Conservation (phyloP, 1,284 basidiomycete species). For the Hortiboletus rubellus region DNA sequence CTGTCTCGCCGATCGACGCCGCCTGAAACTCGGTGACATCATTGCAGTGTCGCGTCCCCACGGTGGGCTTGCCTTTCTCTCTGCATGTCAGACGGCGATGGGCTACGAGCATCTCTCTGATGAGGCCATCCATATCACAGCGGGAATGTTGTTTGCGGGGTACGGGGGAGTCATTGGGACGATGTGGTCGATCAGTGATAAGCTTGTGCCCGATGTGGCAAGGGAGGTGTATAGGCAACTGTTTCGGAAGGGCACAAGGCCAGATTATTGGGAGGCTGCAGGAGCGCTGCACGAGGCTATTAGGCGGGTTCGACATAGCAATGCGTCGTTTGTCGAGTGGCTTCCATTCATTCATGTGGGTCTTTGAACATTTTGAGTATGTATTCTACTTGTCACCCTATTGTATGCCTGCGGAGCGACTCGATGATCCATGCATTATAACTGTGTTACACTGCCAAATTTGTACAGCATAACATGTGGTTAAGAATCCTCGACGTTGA, state of each 20-base stretch:
- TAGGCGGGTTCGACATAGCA: not conserved
- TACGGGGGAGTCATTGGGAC: constrained; percentile 9
- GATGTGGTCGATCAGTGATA: constrained; percentile 17
- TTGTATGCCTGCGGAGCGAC: no score
- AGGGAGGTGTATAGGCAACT: constrained; percentile 5
- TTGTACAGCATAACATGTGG: no score
- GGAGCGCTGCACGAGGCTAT: constrained; percentile 4
- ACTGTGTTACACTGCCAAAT: no score
- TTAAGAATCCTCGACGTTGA: no score
- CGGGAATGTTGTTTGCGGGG: constrained; percentile 14
- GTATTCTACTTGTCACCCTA: no score
- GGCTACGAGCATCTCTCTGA: constrained; percentile 5
- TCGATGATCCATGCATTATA: no score
- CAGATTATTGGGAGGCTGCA: not conserved
- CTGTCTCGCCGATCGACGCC: no score
- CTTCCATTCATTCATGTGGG: constrained; percentile 13
- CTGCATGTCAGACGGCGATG: constrained; percentile 13
- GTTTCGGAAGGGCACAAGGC: not conserved
- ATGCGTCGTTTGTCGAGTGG: constrained; percentile 3
- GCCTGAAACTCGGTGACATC: no score
- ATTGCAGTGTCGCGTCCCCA: not conserved
- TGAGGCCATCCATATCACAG: constrained; percentile 7
- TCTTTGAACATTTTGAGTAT: not conserved
- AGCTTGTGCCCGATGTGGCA: constrained; percentile 4
- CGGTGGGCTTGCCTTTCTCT: constrained; percentile 12